Evolutionary conservation across 1,284 basidiomycete species (phyloP).

Genomic region (Marasmius fiardii): DNA sequence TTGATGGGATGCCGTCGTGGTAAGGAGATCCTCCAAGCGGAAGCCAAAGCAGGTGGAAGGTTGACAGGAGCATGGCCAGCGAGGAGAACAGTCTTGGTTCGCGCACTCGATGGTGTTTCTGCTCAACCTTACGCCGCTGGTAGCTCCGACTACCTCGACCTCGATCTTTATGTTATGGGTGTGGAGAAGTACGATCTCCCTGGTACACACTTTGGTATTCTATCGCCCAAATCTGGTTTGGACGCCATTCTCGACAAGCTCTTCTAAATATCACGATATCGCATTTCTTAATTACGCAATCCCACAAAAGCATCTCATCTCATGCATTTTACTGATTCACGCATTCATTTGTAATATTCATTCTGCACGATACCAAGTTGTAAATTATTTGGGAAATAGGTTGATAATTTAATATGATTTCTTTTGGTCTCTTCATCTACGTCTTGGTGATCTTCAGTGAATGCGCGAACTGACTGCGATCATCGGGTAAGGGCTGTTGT

Average conservation of each 20-base stretch:
- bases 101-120: background rate
- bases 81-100: background rate
- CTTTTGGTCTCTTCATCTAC: too few species aligned
- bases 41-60: background rate
- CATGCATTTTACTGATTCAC: too few species aligned
- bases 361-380: too few species aligned
- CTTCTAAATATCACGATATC: background rate
- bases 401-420: too few species aligned
- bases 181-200: conserved; percentile 1
- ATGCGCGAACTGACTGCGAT: too few species aligned
- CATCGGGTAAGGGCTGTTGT: too few species aligned
- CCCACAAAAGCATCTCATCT: too few species aligned
- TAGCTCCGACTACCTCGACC: background rate
- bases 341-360: too few species aligned
- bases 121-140: background rate
- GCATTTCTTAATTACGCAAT: too few species aligned
- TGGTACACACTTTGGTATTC: conserved; percentile 1
- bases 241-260: background rate
- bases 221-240: background rate
- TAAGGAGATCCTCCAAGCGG: background rate
- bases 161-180: background rate
- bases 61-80: background rate
- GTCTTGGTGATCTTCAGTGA: too few species aligned
- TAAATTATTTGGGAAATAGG: too few species aligned
- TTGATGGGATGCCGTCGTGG: background rate